Percentiles rank a stretch among this genome's conserved stretches.
phyloP scores from a whole-genome alignment of 139 green algal genomes.

The Yamagishiella unicocca region DNA sequence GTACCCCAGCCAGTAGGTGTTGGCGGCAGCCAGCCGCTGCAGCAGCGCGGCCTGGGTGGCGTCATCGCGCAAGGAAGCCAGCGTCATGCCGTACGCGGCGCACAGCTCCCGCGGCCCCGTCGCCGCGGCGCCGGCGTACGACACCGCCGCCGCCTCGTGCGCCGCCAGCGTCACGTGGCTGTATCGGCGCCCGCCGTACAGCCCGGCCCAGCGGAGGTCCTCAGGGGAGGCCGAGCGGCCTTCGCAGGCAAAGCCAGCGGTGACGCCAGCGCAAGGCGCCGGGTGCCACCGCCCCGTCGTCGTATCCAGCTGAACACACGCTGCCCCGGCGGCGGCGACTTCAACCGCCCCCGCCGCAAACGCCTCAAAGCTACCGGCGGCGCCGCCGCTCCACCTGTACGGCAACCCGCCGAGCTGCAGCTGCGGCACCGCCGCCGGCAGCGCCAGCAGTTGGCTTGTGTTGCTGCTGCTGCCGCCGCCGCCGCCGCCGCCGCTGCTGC shows the following conservation, averaged over 20 bases:
- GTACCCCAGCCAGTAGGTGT: conserved; percentile 5
- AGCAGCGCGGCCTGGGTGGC: background rate
- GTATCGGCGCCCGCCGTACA: background rate
- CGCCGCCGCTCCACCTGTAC: background rate
- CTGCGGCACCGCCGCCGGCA: too few relatives aligned
- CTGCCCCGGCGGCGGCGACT: background rate
- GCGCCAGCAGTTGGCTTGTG: too few relatives aligned
- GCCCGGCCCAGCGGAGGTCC: background rate
- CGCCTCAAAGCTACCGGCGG: background rate
- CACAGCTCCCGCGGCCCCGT: background rate
- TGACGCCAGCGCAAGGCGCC: background rate
- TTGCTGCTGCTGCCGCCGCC: background rate
- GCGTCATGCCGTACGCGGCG: conserved; percentile 7
- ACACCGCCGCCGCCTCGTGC: background rate
- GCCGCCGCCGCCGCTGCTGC: background rate
- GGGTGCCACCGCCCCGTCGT: background rate
- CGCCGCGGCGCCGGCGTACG: background rate
- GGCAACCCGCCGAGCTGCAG: background rate
- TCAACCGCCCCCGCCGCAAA: background rate
- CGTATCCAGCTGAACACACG: background rate
- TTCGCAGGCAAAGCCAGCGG: conserved; percentile 28
- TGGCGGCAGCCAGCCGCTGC: background rate
- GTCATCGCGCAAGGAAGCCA: background rate
- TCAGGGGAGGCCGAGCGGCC: background rate
- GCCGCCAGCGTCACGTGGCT: background rate